Base-by-base conservation (phyloP, 2,329 filamentous ascomycete species). In the Sporothrix inflata region DNA sequence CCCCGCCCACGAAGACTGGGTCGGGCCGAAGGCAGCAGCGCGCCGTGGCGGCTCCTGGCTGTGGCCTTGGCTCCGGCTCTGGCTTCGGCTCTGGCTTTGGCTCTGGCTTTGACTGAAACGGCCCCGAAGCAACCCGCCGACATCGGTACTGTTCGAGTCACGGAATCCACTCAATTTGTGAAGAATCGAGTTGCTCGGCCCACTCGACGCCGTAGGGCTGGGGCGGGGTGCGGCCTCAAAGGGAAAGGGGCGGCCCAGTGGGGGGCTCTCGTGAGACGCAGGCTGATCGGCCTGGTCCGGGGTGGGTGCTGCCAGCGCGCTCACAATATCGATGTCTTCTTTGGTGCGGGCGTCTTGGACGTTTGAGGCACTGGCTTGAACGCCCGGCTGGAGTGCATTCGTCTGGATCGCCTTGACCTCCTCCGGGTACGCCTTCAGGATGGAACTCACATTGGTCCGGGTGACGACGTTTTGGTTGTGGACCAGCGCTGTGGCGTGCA, bases 391-490 rank as follows among this genome's bases (percentile, higher is more conserved):
- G n/a, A 40, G 47, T 12, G 49, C 42, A 21, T 68, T 38, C 16
- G 51, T 30, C 45, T 42, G 60, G 19, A 75, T 72, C 3, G 7
- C 14, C 7, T 53, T 21, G 12, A 75, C 60, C 53, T 75, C 42
- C 0, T 65, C 60, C 1, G 75, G 72, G 42, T 77, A 77, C 5
- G 67, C 70, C 4, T 40, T 68, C 2, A 76, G 49, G 7, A 76
- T 72, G 27, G 49, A 38, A 0, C 47, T 66, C 19, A 78, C 42
- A 4, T 76, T 75, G 8, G 69, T 40, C 4, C 49, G 61, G 8
- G 73, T 74, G 27, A 78, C 67, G 77, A 85, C 65, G 1, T 73
- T 55, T 21, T 76, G 74, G 9, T 69, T 57, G 73, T 78, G 81
- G 1, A 76, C 27, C 1, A 76, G 76, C 1, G 60, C 47, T 0